These are phyloP conservation scores for Punica granatum DNA, from an alignment of 345 rosid species.

Conservation along the genomic window DNA sequence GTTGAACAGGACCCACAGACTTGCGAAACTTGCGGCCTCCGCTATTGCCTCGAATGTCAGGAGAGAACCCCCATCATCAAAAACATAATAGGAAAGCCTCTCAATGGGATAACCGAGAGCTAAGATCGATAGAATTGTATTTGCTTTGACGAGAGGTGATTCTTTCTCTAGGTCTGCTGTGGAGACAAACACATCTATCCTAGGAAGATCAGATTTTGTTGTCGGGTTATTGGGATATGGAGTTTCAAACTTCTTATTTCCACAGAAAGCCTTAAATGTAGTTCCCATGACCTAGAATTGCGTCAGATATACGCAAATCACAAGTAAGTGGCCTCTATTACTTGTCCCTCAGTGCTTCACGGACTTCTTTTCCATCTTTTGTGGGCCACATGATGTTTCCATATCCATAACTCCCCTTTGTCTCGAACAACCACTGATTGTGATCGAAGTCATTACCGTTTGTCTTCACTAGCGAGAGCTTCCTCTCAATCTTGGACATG, in stretches of 20 bases:
- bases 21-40: slow-evolving; percentile 83
- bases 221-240: slow-evolving; percentile 43
- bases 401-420: too few species aligned
- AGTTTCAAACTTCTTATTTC: slow-evolving; percentile 47
- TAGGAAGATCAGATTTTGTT: too few species aligned
- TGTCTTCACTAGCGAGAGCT: slow-evolving; percentile 25
- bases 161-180: slow-evolving; percentile 80
- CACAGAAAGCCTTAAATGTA: not conserved
- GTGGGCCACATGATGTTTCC: too few species aligned
- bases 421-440: slow-evolving; percentile 31
- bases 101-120: slow-evolving; percentile 68
- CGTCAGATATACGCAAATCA: too few species aligned
- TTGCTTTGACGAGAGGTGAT: slow-evolving; percentile 75
- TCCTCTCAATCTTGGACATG: slow-evolving; percentile 18
- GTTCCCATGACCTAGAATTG: slow-evolving; percentile 13
- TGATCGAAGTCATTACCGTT: slow-evolving; percentile 29
- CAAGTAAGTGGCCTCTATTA: slow-evolving; percentile 49
- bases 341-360: slow-evolving; percentile 21
- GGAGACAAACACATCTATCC: too few species aligned
- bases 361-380: too few species aligned
- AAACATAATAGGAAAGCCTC: slow-evolving; percentile 71
- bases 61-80: slow-evolving; percentile 81
- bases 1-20: slow-evolving; percentile 77
- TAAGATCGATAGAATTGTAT: slow-evolving; percentile 72
- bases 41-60: slow-evolving; percentile 91